Evolutionary conservation across 1,284 basidiomycete species (phyloP).

Genomic region (Coriolopsis trogii): DNA sequence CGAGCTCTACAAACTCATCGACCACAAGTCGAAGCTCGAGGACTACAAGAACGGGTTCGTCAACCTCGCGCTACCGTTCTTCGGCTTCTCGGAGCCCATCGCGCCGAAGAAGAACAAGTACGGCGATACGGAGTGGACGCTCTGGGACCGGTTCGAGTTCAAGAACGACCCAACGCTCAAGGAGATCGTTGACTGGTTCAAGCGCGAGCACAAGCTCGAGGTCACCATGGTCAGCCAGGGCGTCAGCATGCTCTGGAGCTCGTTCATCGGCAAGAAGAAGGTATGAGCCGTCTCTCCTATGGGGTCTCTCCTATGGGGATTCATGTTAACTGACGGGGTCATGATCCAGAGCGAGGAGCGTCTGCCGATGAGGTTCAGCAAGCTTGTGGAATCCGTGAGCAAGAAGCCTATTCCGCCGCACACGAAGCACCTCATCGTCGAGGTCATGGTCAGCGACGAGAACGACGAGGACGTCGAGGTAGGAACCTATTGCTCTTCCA

Average conservation of each 20-base stretch:
- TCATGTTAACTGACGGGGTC: constrained; percentile 3
- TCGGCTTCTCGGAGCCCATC: constrained; percentile 98
- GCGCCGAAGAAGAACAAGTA: constrained; percentile 92
- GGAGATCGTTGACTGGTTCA: constrained; percentile 88
- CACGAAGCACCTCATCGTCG: constrained; percentile 84
- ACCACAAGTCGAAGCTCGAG: constrained; percentile 91
- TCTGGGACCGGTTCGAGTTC: constrained; percentile 98
- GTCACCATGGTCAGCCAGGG: constrained; percentile 97
- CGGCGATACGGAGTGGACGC: constrained; percentile 89
- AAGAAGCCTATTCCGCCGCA: constrained; percentile 89
- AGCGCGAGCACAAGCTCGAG: constrained; percentile 84
- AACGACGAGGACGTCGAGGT: constrained; percentile 89
- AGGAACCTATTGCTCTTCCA: constrained; percentile 14
- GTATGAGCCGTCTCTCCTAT: constrained; percentile 40
- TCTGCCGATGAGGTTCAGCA: constrained; percentile 87
- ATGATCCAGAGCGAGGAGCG: constrained; percentile 78
- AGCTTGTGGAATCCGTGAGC: constrained; percentile 91
- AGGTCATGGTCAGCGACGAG: constrained; percentile 93
- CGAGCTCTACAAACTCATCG: constrained; percentile 99
- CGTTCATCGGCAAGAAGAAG: constrained; percentile 92
- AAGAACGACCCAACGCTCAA: constrained; percentile 87
- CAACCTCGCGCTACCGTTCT: constrained; percentile 98
- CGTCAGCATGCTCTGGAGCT: constrained; percentile 97
- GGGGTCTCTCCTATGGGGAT: no score
- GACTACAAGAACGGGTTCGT: constrained; percentile 99